Percentiles rank a stretch among this genome's conserved stretches.
phyloP scores from a whole-genome alignment of 345 rosid species.

The Dimocarpus longan region DNA sequence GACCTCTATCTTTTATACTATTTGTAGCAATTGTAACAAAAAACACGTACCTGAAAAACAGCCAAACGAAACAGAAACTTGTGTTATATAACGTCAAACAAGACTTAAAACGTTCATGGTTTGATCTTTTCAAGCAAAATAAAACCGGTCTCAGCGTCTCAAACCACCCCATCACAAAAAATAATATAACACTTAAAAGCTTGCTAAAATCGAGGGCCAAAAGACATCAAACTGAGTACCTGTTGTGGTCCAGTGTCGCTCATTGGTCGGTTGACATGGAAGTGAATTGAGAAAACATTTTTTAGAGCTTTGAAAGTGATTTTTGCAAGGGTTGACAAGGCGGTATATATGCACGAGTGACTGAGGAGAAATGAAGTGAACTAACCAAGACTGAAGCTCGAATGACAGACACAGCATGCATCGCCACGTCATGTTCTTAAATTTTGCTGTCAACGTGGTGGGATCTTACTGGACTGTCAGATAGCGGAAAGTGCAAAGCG shows the following conservation, averaged over 20 bases:
- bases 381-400: not conserved
- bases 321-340: slow-evolving; percentile 9
- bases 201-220: not conserved
- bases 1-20: not conserved
- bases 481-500: not conserved
- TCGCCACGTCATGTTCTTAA: not conserved
- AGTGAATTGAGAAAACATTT: not conserved
- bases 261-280: not conserved
- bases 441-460: not conserved
- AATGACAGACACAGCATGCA: too few relatives aligned
- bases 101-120: not conserved
- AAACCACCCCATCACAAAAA: not conserved
- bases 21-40: not conserved
- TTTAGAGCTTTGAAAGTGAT: not conserved
- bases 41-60: slow-evolving; percentile 3
- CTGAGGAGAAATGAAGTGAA: not conserved
- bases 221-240: not conserved
- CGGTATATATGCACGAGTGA: not conserved
- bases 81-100: not conserved
- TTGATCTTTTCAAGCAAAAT: not conserved
- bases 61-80: not conserved
- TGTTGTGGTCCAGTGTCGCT: not conserved
- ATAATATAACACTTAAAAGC: too few relatives aligned
- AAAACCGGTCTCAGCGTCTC: not conserved
- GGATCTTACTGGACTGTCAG: not conserved